These are phyloP conservation scores for Penicillium sumatraense DNA, from an alignment of 2,329 filamentous ascomycete species.

Conservation along the genomic window DNA sequence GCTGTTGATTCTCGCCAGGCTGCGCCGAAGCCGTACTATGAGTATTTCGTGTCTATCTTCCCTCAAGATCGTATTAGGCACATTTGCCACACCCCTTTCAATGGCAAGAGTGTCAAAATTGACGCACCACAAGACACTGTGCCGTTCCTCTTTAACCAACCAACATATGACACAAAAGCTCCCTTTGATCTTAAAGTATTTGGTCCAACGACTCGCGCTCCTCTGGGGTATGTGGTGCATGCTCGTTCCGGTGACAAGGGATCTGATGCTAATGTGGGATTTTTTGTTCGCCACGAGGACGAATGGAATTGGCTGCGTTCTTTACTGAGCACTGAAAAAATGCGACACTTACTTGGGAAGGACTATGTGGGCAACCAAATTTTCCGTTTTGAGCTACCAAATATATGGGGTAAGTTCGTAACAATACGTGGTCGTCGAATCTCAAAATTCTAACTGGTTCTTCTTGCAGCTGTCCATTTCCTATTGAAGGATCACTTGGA, in stretches of 20 bases:
- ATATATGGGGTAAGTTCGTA: slow-evolving; percentile 15
- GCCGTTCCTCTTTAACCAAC: slow-evolving; percentile 31
- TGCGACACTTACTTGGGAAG: slow-evolving; percentile 27
- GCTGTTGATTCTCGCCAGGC: slow-evolving; percentile 39
- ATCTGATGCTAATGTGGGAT: slow-evolving; percentile 51
- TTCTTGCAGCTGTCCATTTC: slow-evolving; percentile 39
- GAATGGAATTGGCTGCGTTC: slow-evolving; percentile 51
- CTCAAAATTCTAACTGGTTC: neutral
- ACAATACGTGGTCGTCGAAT: neutral
- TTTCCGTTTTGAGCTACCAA: slow-evolving; percentile 53
- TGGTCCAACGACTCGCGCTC: slow-evolving; percentile 27
- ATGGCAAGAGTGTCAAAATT: slow-evolving; percentile 14
- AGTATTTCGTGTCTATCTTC: slow-evolving; percentile 35
- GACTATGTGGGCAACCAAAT: slow-evolving; percentile 33
- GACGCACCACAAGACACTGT: slow-evolving; percentile 26
- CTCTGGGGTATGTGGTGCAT: slow-evolving; percentile 41
- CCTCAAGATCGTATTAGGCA: slow-evolving; percentile 31
- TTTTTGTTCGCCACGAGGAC: slow-evolving; percentile 48
- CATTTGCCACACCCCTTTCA: neutral
- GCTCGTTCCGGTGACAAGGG: slow-evolving; percentile 52
- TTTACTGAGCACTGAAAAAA: slow-evolving; percentile 26
- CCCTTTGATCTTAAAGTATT: slow-evolving; percentile 15
- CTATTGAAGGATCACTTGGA: slow-evolving; percentile 42
- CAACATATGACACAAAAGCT: slow-evolving; percentile 15
- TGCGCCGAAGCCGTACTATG: slow-evolving; percentile 41